phyloP scores from a whole-genome alignment of 768 basidiomycete genomes.

The Kwoniella shandongensis region DNA sequence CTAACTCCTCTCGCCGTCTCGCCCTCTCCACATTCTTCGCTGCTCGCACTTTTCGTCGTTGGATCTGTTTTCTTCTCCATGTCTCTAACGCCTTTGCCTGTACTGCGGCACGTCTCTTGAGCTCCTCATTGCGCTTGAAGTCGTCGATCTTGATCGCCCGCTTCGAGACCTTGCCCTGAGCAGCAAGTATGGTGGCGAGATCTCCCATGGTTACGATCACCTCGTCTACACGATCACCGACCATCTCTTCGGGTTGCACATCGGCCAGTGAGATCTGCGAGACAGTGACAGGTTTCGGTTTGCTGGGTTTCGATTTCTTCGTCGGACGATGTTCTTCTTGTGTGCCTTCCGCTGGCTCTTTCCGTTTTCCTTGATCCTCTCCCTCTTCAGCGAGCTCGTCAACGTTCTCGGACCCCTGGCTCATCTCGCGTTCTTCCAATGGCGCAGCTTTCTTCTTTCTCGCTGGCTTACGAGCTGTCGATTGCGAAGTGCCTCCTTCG shows the following conservation, averaged over 20 bases:
- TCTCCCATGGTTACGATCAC: conserved; percentile 27
- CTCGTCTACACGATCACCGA: conserved; percentile 23
- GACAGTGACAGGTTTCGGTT: background rate
- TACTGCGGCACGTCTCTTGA: conserved; percentile 10
- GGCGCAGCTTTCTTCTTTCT: conserved; percentile 9
- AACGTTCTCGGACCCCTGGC: background rate
- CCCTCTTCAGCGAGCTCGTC: background rate
- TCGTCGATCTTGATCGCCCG: conserved; percentile 24
- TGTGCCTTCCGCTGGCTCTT: background rate
- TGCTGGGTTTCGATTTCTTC: conserved; percentile 3
- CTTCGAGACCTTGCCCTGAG: conserved; percentile 20
- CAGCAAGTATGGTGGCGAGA: conserved; percentile 16
- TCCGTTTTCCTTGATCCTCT: conserved; percentile 1
- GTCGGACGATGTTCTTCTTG: conserved; percentile 1
- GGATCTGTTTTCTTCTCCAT: conserved; percentile 14
- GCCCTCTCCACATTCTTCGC: conserved; percentile 16
- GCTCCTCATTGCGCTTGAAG: conserved; percentile 7
- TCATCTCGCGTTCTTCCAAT: conserved; percentile 5
- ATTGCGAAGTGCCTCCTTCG: background rate
- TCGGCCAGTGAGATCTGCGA: conserved; percentile 12
- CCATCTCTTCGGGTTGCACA: conserved; percentile 18
- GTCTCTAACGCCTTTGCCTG: conserved; percentile 5
- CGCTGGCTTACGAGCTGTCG: background rate
- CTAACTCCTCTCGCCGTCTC: conserved; percentile 10
- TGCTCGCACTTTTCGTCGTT: conserved; percentile 15